These are phyloP conservation scores for Fusarium fujikuroi DNA, from an alignment of 2,329 filamentous ascomycete genomes.

Conservation along the genomic window DNA sequence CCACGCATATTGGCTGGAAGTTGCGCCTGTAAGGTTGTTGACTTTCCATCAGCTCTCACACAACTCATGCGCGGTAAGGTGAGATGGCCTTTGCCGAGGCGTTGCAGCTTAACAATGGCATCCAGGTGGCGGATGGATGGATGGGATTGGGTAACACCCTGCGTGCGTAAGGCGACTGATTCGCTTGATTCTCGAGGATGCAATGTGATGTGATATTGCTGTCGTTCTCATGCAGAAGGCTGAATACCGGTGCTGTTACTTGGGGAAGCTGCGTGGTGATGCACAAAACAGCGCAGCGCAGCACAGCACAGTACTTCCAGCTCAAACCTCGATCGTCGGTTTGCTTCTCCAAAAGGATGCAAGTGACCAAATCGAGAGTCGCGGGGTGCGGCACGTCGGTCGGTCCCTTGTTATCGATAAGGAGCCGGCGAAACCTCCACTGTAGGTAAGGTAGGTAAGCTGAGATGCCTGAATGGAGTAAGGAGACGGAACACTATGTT, in stretches of 20 bases:
- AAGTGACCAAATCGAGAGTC: conserved; percentile 26
- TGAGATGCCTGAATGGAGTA: neutral
- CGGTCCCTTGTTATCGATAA: conserved; percentile 33
- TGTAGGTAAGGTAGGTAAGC: neutral
- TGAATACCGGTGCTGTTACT: neutral
- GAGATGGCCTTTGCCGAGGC: conserved; percentile 28
- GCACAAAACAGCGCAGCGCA: neutral
- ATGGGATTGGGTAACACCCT: neutral
- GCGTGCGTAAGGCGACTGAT: neutral
- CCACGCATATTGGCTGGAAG: conserved; percentile 47
- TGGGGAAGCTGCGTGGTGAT: conserved; percentile 12
- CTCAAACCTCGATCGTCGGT: conserved; percentile 3
- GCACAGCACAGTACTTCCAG: conserved; percentile 1
- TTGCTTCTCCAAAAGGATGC: conserved; percentile 16
- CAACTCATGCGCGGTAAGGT: conserved; percentile 31
- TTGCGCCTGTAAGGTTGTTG: conserved; percentile 32
- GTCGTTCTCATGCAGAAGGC: conserved; percentile 12
- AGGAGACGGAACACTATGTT: neutral
- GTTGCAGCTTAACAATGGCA: conserved; percentile 33
- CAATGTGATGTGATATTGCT: conserved; percentile 1
- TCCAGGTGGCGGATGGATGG: neutral
- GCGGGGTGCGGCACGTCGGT: conserved; percentile 27
- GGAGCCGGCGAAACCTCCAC: neutral
- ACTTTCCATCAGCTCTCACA: conserved; percentile 42
- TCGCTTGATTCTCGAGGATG: neutral